phyloP scores from a whole-genome alignment of 140 eudicot species.

The Senecio squalidus region DNA sequence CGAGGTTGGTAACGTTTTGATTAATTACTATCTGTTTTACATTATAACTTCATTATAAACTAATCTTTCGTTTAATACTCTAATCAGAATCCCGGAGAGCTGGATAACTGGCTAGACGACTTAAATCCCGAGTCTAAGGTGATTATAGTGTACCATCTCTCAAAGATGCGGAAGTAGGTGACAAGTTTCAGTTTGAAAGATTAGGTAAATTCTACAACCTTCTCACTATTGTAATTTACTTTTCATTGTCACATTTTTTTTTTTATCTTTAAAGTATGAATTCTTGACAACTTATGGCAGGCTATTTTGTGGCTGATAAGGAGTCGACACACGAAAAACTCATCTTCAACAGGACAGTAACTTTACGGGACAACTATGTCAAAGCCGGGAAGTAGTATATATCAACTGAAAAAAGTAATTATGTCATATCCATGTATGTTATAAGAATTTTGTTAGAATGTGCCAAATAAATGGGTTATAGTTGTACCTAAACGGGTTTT shows the following conservation, averaged over 20 bases:
- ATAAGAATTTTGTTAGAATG: no score
- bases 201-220: slow-evolving; percentile 48
- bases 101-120: slow-evolving; percentile 87
- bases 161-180: slow-evolving; percentile 46
- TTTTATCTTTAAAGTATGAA: not conserved
- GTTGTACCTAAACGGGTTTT: no score
- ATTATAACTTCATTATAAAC: not conserved
- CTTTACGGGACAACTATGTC: slow-evolving; percentile 70
- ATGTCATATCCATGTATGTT: no score
- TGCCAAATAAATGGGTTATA: no score
- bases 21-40: not conserved
- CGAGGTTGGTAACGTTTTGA: slow-evolving; percentile 46
- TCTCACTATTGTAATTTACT: not conserved
- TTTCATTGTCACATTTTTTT: not conserved
- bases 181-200: slow-evolving; percentile 90
- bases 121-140: slow-evolving; percentile 71
- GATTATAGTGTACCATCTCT: slow-evolving; percentile 62
- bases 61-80: slow-evolving; percentile 10
- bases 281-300: slow-evolving; percentile 25
- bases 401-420: no score
- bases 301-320: slow-evolving; percentile 82
- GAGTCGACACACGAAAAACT: slow-evolving; percentile 83
- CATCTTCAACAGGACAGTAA: slow-evolving; percentile 80
- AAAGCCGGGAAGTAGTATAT: slow-evolving; percentile 73
- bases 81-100: slow-evolving; percentile 79